Evolutionary conservation across 306 rosid species (phyloP), one percentile per base, ranked within the genome.

Genomic region (Comarum palustre): DNA sequence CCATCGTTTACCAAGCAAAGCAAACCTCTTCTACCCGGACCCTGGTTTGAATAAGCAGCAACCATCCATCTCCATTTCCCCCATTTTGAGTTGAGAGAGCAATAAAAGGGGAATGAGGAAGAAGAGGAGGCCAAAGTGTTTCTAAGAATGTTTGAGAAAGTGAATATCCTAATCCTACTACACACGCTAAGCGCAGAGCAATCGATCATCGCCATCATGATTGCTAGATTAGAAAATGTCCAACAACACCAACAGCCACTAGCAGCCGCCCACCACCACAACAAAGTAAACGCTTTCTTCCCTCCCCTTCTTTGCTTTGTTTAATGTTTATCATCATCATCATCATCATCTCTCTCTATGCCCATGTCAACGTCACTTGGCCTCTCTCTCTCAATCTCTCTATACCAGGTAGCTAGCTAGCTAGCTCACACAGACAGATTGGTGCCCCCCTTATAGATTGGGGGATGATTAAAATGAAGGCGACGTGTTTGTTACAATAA

Each of bases 221-320:
- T 59, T 31, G 16, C 45, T 59, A 25, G 50, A 72, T 69, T 54
- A 41, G 62, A 63, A 73, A 63, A 62, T 52, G 79, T 34, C 72
- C 83, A 73, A 47, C 81, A 77, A 69, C 52, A 73, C 48, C 64
- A 52, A 62, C 69, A 57, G 81, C 73, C 79, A 79, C 79, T 68
- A 41, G 68, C 72, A 42, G 83, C 83, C 83, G 79, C 79, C 83
- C 83, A 25, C 79, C 38, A 58, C 83, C 79, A 36, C 76, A 16
- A 57, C 62, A 79, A 74, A 79, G 83, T 79, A 79, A 79, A 69
- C 83, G 83, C 83, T 43, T 11, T 22, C 60, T 52, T 20, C 38
- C 38, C 64, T 31, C 61, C 38, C 10, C 29, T 48, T 36, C 6
- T 46, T 48, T n/a, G 14, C 31, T 31, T 64, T 71, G 8, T 36